These are phyloP conservation scores for Lepiota brunneoincarnata DNA, from an alignment of 768 basidiomycete genomes.

Conservation along the genomic window DNA sequence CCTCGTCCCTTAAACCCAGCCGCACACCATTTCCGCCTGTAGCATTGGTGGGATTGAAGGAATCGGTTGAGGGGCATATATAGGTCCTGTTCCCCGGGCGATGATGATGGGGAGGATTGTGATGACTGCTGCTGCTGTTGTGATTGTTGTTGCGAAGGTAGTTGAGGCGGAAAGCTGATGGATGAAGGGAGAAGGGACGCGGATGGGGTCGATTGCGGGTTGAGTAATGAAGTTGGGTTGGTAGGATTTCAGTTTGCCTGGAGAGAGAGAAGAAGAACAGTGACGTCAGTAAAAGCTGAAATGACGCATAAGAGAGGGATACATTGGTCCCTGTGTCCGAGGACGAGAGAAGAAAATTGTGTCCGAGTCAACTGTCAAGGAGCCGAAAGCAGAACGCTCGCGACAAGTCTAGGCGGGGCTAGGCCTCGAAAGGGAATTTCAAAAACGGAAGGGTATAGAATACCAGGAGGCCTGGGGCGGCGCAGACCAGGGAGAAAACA, in stretches of 20 bases:
- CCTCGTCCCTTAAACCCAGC: conserved; percentile 1
- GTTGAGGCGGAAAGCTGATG: background rate
- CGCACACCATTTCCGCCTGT: conserved; percentile 7
- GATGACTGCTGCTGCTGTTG: conserved; percentile 1
- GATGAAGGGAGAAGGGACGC: conserved; percentile 2
- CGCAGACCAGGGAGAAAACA: background rate
- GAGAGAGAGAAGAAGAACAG: conserved; percentile 3
- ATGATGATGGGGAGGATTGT: background rate
- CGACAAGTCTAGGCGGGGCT: conserved; percentile 11
- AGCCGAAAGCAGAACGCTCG: conserved; percentile 3
- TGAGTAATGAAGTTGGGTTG: background rate
- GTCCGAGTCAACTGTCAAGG: conserved; percentile 12
- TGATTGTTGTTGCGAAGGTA: background rate
- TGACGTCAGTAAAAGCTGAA: background rate
- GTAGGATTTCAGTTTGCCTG: conserved; percentile 1
- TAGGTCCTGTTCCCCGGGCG: background rate
- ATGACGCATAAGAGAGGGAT: background rate
- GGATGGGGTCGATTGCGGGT: conserved; percentile 4
- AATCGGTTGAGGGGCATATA: background rate
- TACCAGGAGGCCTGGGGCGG: background rate
- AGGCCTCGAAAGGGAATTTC: conserved; percentile 1
- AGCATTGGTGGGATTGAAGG: background rate
- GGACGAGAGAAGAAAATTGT: conserved; percentile 9
- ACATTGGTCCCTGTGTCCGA: background rate
- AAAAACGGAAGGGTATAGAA: background rate